phyloP scores from a whole-genome alignment of 2,329 filamentous ascomycete species.

The Beauveria varroae region DNA sequence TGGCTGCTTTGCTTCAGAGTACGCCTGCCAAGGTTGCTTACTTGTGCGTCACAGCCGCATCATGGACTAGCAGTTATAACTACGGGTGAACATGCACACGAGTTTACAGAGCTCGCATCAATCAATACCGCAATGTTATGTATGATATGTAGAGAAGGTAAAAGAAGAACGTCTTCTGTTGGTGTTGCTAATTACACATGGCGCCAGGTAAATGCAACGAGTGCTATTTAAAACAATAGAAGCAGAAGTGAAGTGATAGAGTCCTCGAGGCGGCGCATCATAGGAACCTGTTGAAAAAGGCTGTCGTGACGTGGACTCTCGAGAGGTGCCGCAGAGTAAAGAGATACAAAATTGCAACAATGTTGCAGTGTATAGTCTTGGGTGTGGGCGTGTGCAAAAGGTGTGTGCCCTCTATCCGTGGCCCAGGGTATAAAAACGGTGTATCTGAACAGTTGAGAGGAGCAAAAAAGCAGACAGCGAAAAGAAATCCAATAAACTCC shows the following conservation, averaged over 20 bases:
- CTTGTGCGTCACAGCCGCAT: no score
- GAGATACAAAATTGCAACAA: not conserved
- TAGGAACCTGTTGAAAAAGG: not conserved
- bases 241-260: not conserved
- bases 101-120: not conserved
- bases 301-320: not conserved
- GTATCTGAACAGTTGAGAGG: not conserved
- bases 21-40: no score
- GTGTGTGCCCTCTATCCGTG: constrained; percentile 3
- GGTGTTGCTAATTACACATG: not conserved
- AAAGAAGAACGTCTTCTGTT: not conserved
- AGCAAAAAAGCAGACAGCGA: not conserved
- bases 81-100: no score
- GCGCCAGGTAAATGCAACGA: not conserved
- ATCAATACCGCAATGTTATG: constrained; percentile 1
- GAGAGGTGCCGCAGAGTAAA: not conserved
- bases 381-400: not conserved
- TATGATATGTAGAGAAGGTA: not conserved
- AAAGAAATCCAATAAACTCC: not conserved
- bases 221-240: not conserved
- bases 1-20: no score
- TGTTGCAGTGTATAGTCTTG: not conserved
- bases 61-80: no score
- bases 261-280: not conserved
- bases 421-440: constrained; percentile 10